Conservation (phyloP, 768 basidiomycete genomes). For the Serendipita sp. region DNA sequence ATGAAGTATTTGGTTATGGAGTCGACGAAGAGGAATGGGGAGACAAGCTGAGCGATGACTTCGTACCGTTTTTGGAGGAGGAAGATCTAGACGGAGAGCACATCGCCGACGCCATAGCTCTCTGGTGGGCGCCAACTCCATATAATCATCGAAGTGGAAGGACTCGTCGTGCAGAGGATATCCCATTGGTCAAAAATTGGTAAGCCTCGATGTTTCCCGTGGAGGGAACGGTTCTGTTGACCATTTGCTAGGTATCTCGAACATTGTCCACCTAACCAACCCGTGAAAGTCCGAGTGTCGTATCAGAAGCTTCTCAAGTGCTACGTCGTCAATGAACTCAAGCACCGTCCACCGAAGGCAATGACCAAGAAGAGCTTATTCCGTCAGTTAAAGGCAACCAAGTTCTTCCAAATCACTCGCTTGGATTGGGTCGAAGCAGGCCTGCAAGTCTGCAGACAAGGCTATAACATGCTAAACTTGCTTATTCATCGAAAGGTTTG, state of each 20-base stretch:
- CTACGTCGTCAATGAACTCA: slow-evolving; percentile 88
- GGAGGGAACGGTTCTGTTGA: too few relatives aligned
- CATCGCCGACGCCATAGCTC: slow-evolving; percentile 89
- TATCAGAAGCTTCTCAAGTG: slow-evolving; percentile 97
- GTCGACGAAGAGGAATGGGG: slow-evolving; percentile 79
- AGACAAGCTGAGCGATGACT: slow-evolving; percentile 42
- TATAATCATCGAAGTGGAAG: slow-evolving; percentile 85
- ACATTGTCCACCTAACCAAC: slow-evolving; percentile 90
- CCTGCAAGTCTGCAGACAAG: slow-evolving; percentile 94
- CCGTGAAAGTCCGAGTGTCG: slow-evolving; percentile 96
- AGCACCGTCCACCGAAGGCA: slow-evolving; percentile 78
- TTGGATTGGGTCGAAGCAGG: slow-evolving; percentile 99
- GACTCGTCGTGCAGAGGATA: slow-evolving; percentile 86
- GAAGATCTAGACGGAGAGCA: slow-evolving; percentile 74
- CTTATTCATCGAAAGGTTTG: slow-evolving; percentile 92
- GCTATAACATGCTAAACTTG: slow-evolving; percentile 98
- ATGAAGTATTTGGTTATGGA: slow-evolving; percentile 75
- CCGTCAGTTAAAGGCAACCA: slow-evolving; percentile 91
- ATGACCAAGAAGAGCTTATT: slow-evolving; percentile 98
- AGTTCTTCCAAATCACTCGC: slow-evolving; percentile 98
- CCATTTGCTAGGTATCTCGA: slow-evolving; percentile 48
- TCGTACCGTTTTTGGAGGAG: slow-evolving; percentile 67
- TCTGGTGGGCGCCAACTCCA: slow-evolving; percentile 98
- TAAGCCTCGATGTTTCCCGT: not conserved
- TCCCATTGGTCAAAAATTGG: slow-evolving; percentile 96